Base-by-base conservation (phyloP, 2,329 filamentous ascomycete species). In the Orbilia javanica region DNA sequence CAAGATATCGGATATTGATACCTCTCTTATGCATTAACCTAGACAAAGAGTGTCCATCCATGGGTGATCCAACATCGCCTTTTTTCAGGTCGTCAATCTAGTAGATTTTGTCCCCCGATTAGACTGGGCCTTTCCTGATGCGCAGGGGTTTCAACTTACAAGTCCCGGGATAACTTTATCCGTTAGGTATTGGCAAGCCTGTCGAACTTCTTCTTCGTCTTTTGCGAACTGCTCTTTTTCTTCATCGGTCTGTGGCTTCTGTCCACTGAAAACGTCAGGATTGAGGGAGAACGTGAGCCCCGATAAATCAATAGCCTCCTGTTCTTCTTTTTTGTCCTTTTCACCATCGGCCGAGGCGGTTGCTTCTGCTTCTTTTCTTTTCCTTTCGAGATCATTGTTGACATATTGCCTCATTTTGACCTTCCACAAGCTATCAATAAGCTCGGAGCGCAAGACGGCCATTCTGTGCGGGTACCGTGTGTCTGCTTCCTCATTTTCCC, bases 1-100 rank as follows among this genome's bases (percentile, higher is more conserved):
- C 96, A n/a, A 98, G 88, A 84, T 99, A 99, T 82, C 96, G 90
- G 79, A 98, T 89, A 86, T 99, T 99, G 86, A 99, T 94, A 85
- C 96, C 96, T 48, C 95, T 93, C 87, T 97, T 97, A 87, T 99
- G 96, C 83, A 99, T 88, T 64, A 97, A 89, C 80, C 91, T 90
- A 82, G 92, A 93, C 74, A 99, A 87, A 20, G 95, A 97, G 82
- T 92, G 89, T n/a, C 96, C 96, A 82, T 99, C 96, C 93, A 98
- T 97, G 11, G 96, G 96, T 86, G 98, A 98, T 82, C 95, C 96
- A 80, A 97, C 91, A 81, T 99, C 95, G 5, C 93, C 94, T 80
- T 97, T 93, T 83, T 92, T 91, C 74, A 99, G 88, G 82, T 99
- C 95, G 79, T 91, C 90, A 73, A 98, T 85, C 82, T 77, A 39